These are phyloP conservation scores for Saccharomyces hybrid DNA, from an alignment of 1,139 yeast genomes.

Conservation along the genomic window DNA sequence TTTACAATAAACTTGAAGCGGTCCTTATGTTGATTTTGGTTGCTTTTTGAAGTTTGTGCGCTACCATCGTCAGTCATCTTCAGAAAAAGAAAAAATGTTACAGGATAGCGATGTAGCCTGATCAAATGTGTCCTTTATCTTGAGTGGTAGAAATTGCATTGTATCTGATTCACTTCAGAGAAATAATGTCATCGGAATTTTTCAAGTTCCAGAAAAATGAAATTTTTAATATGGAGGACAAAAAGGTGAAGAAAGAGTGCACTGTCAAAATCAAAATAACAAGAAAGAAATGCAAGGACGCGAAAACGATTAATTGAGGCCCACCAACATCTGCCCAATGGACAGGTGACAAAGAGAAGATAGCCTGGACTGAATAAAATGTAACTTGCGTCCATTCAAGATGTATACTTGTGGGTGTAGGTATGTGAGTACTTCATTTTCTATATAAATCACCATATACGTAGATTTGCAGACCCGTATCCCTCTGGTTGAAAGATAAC, in stretches of 20 bases:
- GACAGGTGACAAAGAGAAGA: not conserved
- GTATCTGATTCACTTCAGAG: not conserved
- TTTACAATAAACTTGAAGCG: conserved; percentile 28
- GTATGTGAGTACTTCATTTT: not conserved
- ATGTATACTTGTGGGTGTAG: conserved; percentile 49
- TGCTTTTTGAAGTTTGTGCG: not conserved
- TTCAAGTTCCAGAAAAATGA: not conserved
- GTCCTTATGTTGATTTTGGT: conserved; percentile 7
- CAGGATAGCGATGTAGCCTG: not conserved
- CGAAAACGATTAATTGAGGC: not conserved
- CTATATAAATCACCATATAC: not conserved
- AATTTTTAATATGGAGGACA: not conserved
- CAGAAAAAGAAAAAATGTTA: not conserved
- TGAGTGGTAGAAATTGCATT: not conserved
- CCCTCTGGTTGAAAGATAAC: not conserved
- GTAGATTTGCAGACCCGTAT: not conserved
- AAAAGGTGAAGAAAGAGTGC: not conserved
- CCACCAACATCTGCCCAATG: no score
- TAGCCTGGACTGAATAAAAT: not conserved
- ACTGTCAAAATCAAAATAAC: not conserved
- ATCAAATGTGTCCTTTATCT: not conserved
- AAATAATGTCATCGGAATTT: not conserved
- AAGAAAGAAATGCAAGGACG: not conserved
- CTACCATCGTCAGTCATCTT: not conserved
- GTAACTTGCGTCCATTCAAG: not conserved